Evolutionary conservation across 2,329 filamentous ascomycete species (phyloP).

Genomic region (Balansia obtecta): DNA sequence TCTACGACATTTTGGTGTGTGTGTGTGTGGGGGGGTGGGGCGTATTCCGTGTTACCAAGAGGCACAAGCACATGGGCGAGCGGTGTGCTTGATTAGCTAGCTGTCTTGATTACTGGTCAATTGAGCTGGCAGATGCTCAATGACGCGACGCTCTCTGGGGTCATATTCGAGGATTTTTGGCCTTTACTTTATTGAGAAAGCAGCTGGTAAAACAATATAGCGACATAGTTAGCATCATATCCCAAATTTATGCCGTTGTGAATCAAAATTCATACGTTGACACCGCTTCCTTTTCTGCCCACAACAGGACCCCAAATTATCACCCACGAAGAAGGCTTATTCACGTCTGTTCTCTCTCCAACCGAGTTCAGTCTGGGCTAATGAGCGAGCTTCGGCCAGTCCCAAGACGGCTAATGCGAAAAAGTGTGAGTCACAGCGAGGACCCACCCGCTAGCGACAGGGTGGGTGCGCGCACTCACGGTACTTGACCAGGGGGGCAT

Average conservation of each 20-base stretch:
- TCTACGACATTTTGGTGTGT: background rate
- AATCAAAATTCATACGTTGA: background rate
- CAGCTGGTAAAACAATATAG: no score
- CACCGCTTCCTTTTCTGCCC: background rate
- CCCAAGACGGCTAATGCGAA: conserved; percentile 16
- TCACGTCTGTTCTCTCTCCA: background rate
- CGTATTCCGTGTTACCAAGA: background rate
- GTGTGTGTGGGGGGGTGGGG: no score
- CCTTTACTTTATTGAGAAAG: background rate
- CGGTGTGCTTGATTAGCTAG: background rate
- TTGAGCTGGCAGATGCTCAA: background rate
- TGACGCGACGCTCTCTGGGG: background rate
- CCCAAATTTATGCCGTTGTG: background rate
- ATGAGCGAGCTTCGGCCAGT: conserved; percentile 15
- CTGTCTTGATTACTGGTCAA: background rate
- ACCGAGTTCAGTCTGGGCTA: background rate
- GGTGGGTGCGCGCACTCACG: conserved; percentile 7
- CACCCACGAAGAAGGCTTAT: no score
- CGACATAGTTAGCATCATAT: no score
- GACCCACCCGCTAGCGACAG: conserved; percentile 14
- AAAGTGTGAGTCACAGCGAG: conserved; percentile 23
- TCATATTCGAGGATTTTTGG: conserved; percentile 3
- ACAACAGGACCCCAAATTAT: background rate
- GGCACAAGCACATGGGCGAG: conserved; percentile 1
- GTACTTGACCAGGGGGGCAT: conserved; percentile 4